phyloP scores from a whole-genome alignment of 1,284 basidiomycete genomes.

The Tremellales sp. region DNA sequence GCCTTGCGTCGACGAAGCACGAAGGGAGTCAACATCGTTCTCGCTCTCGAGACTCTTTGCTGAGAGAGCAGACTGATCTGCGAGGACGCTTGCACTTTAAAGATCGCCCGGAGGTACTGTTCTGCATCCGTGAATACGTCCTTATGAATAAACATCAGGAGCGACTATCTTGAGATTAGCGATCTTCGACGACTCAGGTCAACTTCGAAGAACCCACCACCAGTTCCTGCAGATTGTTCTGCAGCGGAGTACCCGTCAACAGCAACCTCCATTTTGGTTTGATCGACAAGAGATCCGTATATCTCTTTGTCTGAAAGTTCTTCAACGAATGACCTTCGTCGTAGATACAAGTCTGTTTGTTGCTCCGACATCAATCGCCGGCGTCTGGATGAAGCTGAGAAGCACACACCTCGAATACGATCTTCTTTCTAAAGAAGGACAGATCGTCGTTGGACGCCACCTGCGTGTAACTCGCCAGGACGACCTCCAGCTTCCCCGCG shows the following conservation, averaged over 20 bases:
- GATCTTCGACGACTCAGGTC: not conserved
- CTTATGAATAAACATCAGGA: slow-evolving; percentile 97
- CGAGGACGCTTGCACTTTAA: slow-evolving; percentile 79
- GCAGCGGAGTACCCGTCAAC: slow-evolving; percentile 92
- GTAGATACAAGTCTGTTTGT: slow-evolving; percentile 82
- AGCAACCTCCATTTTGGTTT: slow-evolving; percentile 84
- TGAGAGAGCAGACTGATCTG: slow-evolving; percentile 75
- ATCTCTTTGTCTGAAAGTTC: slow-evolving; percentile 93
- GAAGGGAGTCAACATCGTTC: slow-evolving; percentile 99
- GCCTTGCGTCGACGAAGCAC: slow-evolving; percentile 93
- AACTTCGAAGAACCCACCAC: slow-evolving; percentile 61
- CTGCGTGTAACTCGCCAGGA: slow-evolving; percentile 94
- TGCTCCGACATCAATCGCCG: slow-evolving; percentile 1
- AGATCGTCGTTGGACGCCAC: slow-evolving; percentile 83
- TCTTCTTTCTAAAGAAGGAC: slow-evolving; percentile 77
- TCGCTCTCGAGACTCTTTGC: slow-evolving; percentile 87
- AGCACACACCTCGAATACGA: slow-evolving; percentile 77
- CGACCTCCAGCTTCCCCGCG: slow-evolving; percentile 76
- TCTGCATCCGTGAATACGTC: slow-evolving; percentile 74
- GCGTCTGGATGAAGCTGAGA: not conserved
- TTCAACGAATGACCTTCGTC: slow-evolving; percentile 96
- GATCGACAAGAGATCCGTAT: slow-evolving; percentile 81
- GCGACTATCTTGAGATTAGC: slow-evolving; percentile 60
- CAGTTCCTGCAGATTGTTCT: slow-evolving; percentile 74
- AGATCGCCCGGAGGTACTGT: slow-evolving; percentile 82